Conservation (phyloP, 1,284 basidiomycete genomes). For the Ustilago sp. region DNA sequence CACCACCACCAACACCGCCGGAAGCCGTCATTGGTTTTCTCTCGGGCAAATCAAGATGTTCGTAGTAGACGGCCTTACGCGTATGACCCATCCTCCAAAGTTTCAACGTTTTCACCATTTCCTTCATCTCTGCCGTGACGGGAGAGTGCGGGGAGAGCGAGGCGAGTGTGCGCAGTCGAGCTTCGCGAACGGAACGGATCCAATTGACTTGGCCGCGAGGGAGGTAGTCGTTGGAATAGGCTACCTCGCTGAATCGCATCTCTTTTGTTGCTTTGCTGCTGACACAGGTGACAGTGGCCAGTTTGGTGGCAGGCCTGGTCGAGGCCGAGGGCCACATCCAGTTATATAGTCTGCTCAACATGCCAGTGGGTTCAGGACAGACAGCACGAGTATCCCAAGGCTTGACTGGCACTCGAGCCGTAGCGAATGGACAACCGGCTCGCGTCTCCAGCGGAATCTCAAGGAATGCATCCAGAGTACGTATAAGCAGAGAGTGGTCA, state of each 20-base stretch:
- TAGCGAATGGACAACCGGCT: conserved; percentile 44
- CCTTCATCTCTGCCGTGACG: conserved; percentile 32
- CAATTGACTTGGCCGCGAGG: conserved; percentile 41
- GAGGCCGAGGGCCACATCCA: conserved; percentile 37
- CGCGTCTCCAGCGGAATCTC: conserved; percentile 44
- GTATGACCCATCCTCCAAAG: conserved; percentile 53
- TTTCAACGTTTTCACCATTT: conserved; percentile 50
- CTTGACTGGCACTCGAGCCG: conserved; percentile 28
- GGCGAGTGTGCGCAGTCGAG: conserved; percentile 23
- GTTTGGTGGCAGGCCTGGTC: conserved; percentile 9
- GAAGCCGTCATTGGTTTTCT: conserved; percentile 53
- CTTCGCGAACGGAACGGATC: conserved; percentile 40
- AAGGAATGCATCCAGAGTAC: conserved; percentile 42
- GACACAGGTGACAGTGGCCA: conserved; percentile 26
- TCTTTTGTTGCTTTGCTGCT: conserved; percentile 37
- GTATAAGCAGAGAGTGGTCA: conserved; percentile 44
- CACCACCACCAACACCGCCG: conserved; percentile 47
- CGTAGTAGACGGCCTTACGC: conserved; percentile 50
- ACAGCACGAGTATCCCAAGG: conserved; percentile 27
- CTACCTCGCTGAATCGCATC: conserved; percentile 50
- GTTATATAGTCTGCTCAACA: conserved; percentile 31
- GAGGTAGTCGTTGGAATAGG: conserved; percentile 48
- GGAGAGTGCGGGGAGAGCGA: conserved; percentile 19
- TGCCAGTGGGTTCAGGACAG: conserved; percentile 21
- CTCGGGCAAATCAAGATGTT: conserved; percentile 42